Evolutionary conservation across 345 rosid genomes (phyloP).

Genomic region (Leavenworthia alabamica): DNA sequence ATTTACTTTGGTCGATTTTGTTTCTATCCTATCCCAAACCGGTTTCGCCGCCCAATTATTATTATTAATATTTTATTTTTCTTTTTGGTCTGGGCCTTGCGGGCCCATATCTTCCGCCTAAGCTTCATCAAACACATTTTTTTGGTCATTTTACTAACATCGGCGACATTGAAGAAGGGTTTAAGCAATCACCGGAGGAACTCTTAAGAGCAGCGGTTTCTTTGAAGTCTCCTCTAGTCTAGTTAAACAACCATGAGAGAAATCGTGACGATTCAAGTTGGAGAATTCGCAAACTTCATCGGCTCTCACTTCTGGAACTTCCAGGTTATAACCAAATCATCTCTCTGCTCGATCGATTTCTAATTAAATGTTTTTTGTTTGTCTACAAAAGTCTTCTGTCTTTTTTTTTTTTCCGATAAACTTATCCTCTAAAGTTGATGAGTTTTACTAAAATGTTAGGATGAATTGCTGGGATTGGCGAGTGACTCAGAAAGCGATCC

Average conservation of each 20-base stretch:
- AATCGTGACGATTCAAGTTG: slow-evolving; percentile 75
- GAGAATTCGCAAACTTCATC: slow-evolving; percentile 78
- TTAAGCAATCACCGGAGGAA: slow-evolving; percentile 21
- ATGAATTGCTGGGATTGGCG: slow-evolving; percentile 83
- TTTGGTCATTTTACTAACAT: background rate
- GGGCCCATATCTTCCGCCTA: background rate
- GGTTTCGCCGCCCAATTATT: background rate
- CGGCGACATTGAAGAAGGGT: slow-evolving; percentile 17
- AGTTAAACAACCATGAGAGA: slow-evolving; percentile 50
- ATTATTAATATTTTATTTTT: background rate
- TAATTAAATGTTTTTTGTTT: background rate
- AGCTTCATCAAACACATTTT: background rate
- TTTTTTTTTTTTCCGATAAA: background rate
- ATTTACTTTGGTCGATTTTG: background rate
- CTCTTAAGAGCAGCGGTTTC: background rate
- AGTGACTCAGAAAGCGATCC: slow-evolving; percentile 61
- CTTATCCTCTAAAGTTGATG: background rate
- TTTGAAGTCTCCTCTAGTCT: background rate
- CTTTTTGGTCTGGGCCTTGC: slow-evolving; percentile 2
- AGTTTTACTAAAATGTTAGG: slow-evolving; percentile 38
- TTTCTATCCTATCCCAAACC: background rate
- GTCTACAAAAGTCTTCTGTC: background rate
- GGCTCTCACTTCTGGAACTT: slow-evolving; percentile 99
- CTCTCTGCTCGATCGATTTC: background rate
- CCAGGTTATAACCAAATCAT: slow-evolving; percentile 42